Base-by-base conservation (phyloP, 495 filamentous ascomycete genomes). In the Chaetomium fimeti region DNA sequence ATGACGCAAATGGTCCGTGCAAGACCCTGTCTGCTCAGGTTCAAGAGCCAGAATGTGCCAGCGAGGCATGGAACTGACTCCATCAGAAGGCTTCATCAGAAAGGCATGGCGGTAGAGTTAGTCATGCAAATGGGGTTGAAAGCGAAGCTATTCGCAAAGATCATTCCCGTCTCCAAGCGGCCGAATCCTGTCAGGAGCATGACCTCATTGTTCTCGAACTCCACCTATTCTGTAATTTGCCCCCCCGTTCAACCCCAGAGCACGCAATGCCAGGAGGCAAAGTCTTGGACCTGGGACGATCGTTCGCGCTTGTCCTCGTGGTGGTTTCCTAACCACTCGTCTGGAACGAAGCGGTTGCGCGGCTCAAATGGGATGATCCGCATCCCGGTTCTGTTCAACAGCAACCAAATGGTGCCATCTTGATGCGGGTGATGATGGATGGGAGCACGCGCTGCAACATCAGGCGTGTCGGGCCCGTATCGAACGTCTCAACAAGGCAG, bases 1-100 rank as follows among this genome's bases (percentile, higher is more conserved):
- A 67, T 65, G 68, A 65, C 68, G 65, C 65, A 65, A 57, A 25
- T 66, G 64, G 60, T 20, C 60, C 52, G 58, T 65, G 58, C 25
- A 52, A 20, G 12, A 11, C 43, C 32, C 27, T 28, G 45, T 5
- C n/a, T 6, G n/a, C n/a, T n/a, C n/a, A n/a, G n/a, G n/a, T n/a
- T n/a, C n/a, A n/a, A n/a, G n/a, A n/a, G n/a, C n/a, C n/a, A n/a
- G n/a, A n/a, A n/a, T 6, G 3, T 13, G 28, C 16, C 49, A 9
- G 0, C 24, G 12, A 51, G 8, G 27, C 4, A 8, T 24, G 22
- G 27, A n/a, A 22, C 43, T 6, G 48, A 25, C 9, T 51, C 16
- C 5, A 54, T 29, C 49, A 18, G 28, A 9, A 54, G 5, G 11
- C 1, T n/a, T 5, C 1, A 36, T 12, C 2, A 18, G 55, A 22